Conservation (phyloP, 1,284 basidiomycete species). For the Flammula alnicola region DNA sequence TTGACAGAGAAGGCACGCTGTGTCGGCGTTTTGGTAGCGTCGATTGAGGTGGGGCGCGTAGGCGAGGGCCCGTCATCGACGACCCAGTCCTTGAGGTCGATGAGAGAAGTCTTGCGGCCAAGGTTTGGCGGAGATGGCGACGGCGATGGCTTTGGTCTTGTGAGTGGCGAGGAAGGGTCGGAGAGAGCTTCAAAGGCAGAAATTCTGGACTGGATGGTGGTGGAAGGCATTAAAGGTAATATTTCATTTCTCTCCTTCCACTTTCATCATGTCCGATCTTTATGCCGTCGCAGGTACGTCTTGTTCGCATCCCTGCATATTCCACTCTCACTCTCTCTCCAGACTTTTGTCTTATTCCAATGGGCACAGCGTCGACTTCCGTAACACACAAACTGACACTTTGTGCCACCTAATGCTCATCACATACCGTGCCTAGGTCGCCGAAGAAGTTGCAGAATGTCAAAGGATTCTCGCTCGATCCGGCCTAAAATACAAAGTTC, state of each 20-base stretch:
- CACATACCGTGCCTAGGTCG: constrained; percentile 53
- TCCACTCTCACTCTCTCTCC: constrained; percentile 9
- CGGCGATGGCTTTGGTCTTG: constrained; percentile 51
- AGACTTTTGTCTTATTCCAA: constrained; percentile 87
- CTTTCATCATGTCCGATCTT: constrained; percentile 47
- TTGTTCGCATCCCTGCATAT: constrained; percentile 5
- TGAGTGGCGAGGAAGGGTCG: constrained; percentile 34
- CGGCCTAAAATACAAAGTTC: constrained; percentile 81
- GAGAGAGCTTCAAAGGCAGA: constrained; percentile 55
- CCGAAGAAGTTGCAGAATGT: constrained; percentile 77
- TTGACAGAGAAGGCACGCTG: constrained; percentile 23
- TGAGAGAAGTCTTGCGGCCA: constrained; percentile 62
- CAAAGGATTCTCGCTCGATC: constrained; percentile 81
- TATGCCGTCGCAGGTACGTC: constrained; percentile 66
- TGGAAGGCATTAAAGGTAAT: constrained; percentile 47
- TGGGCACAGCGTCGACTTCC: constrained; percentile 74
- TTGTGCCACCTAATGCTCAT: constrained; percentile 11
- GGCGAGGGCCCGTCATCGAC: constrained; percentile 60
- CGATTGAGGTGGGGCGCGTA: constrained; percentile 26
- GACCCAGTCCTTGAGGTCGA: constrained; percentile 78
- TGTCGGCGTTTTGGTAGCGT: constrained; percentile 33
- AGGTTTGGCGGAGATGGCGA: constrained; percentile 55
- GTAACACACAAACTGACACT: constrained; percentile 39
- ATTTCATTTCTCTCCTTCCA: constrained; percentile 2
- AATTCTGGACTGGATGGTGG: constrained; percentile 60